phyloP scores from a whole-genome alignment of 495 filamentous ascomycete genomes.

The Amorphotheca resinae region DNA sequence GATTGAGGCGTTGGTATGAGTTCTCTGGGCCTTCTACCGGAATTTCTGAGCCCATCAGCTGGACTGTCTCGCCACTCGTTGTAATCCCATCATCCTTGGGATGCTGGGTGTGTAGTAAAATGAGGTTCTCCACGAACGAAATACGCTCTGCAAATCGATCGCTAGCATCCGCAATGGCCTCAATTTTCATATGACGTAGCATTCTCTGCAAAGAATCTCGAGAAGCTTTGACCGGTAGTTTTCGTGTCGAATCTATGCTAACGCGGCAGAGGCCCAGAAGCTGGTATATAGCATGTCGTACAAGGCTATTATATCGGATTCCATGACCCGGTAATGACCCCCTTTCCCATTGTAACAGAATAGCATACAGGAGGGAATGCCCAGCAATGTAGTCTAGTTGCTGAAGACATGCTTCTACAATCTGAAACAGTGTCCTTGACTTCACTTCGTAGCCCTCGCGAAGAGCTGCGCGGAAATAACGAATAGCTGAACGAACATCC shows the following conservation, averaged over 20 bases:
- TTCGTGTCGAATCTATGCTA: neutral
- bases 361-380: neutral
- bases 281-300: slow-evolving; percentile 1
- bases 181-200: slow-evolving; percentile 4
- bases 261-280: slow-evolving; percentile 11
- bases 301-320: neutral
- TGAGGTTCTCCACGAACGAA: neutral
- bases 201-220: neutral
- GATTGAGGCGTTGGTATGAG: neutral
- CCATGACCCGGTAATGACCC: neutral
- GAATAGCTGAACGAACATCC: slow-evolving; percentile 6
- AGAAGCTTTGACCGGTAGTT: neutral
- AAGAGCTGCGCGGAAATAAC: slow-evolving; percentile 8
- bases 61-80: too few relatives aligned
- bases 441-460: slow-evolving; percentile 9
- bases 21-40: too few relatives aligned
- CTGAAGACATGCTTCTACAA: slow-evolving; percentile 4
- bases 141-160: neutral
- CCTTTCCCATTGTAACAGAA: slow-evolving; percentile 6
- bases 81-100: too few relatives aligned
- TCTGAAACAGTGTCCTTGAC: neutral
- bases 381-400: slow-evolving; percentile 2
- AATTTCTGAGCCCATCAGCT: neutral
- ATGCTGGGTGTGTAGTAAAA: too few relatives aligned
- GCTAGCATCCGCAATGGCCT: slow-evolving; percentile 5